Percentiles rank a stretch among this genome's conserved stretches.
These are phyloP conservation scores for Camellia granthamiana DNA, from an alignment of 148 eudicot genomes.

Conservation along the genomic window DNA sequence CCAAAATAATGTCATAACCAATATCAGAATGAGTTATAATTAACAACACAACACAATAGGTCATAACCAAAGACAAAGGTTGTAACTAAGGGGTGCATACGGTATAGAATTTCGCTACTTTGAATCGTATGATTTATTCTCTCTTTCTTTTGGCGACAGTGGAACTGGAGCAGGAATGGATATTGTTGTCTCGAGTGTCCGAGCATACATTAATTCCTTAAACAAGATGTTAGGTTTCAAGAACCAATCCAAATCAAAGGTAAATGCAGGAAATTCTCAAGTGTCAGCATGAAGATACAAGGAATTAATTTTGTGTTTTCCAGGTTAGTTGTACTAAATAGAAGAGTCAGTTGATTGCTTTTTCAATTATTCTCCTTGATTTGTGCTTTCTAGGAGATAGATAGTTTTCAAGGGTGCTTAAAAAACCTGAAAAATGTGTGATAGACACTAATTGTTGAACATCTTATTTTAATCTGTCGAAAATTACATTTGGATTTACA, in stretches of 20 bases:
- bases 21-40: too few species aligned
- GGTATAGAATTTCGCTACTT: neutral
- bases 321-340: conserved; percentile 10
- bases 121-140: neutral
- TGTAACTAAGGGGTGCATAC: too few species aligned
- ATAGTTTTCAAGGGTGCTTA: too few species aligned
- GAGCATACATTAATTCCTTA: conserved; percentile 81
- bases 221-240: conserved; percentile 82
- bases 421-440: too few species aligned
- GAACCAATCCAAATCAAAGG: conserved; percentile 28
- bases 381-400: neutral
- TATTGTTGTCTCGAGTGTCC: conserved; percentile 87
- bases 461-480: too few species aligned
- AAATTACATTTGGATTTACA: too few species aligned
- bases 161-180: conserved; percentile 94
- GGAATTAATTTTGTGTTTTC: neutral
- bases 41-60: too few species aligned
- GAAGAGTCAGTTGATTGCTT: neutral
- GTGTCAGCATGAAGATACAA: conserved; percentile 15
- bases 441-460: too few species aligned
- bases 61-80: too few species aligned
- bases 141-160: conserved; percentile 34
- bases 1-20: too few species aligned
- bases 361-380: neutral
- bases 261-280: conserved; percentile 24